A percentile compares a stretch with the other conserved stretches of the same genome.
Evolutionary conservation across 345 rosid species (phyloP).

Genomic region (Trapa incisa): DNA sequence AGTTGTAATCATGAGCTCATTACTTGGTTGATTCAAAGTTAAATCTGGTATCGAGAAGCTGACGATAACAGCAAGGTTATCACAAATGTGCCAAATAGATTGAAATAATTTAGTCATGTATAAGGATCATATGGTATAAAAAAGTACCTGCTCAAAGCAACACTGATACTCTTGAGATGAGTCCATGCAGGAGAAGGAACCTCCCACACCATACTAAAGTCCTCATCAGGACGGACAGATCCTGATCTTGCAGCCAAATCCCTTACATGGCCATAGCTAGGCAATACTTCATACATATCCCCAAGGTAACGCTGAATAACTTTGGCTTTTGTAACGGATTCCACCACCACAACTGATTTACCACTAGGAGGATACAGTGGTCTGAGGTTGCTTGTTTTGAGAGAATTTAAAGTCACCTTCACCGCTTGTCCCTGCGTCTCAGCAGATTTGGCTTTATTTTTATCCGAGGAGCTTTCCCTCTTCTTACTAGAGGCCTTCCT

Average conservation of each 20-base stretch:
- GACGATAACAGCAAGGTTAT: background rate
- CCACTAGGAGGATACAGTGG: constrained; percentile 71
- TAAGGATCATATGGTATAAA: background rate
- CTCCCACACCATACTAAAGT: constrained; percentile 99
- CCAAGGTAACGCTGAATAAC: constrained; percentile 92
- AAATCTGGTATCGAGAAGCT: background rate
- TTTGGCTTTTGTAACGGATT: constrained; percentile 85
- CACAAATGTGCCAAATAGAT: background rate
- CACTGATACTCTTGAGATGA: constrained; percentile 90
- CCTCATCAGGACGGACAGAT: constrained; percentile 94
- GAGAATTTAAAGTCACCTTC: constrained; percentile 13
- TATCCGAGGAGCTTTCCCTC: constrained; percentile 20
- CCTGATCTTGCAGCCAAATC: constrained; percentile 96
- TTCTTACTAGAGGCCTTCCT: constrained; percentile 27
- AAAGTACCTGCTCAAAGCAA: constrained; percentile 65
- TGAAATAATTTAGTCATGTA: background rate
- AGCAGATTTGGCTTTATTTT: constrained; percentile 13
- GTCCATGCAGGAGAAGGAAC: constrained; percentile 96
- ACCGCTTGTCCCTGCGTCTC: constrained; percentile 18
- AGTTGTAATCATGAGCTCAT: background rate
- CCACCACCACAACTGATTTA: constrained; percentile 87
- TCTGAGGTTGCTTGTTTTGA: constrained; percentile 27
- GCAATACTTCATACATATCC: constrained; percentile 75
- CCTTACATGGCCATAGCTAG: constrained; percentile 94
- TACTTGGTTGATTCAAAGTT: background rate